A percentile compares a stretch with the other conserved stretches of the same genome.
These are phyloP conservation scores for Umbelopsis sp. DNA, from an alignment of 192 early-diverging fungal species.

Conservation along the genomic window DNA sequence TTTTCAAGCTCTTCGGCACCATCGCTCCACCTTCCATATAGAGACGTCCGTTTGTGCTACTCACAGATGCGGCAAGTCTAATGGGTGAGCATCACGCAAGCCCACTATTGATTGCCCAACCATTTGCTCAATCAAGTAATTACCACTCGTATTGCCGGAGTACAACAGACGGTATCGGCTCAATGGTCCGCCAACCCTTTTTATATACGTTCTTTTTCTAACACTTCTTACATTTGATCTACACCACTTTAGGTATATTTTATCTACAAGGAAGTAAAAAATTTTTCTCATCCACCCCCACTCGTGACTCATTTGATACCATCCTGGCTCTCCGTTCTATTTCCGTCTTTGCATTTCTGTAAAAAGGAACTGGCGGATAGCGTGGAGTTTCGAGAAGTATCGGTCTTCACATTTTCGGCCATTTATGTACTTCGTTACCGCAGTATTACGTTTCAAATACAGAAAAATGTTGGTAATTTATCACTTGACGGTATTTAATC, in stretches of 20 bases:
- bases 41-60: constrained; percentile 1
- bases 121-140: no score
- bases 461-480: no score
- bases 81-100: not conserved
- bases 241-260: no score
- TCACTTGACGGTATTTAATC: no score
- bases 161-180: no score
- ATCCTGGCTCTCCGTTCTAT: not conserved
- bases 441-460: no score
- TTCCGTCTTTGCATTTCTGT: not conserved
- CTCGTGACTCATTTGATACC: not conserved
- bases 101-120: not conserved
- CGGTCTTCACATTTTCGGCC: not conserved
- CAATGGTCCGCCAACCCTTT: no score
- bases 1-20: not conserved
- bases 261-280: no score
- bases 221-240: no score
- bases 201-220: no score
- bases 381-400: not conserved
- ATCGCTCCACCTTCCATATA: constrained; percentile 14
- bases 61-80: not conserved
- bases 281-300: not conserved
- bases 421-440: not conserved
- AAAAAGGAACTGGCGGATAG: not conserved
- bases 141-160: no score